Percentiles rank a stretch among this genome's conserved stretches.
Evolutionary conservation across 768 basidiomycete genomes (phyloP).

Genomic region (Pilatotrama ljubarskyi): DNA sequence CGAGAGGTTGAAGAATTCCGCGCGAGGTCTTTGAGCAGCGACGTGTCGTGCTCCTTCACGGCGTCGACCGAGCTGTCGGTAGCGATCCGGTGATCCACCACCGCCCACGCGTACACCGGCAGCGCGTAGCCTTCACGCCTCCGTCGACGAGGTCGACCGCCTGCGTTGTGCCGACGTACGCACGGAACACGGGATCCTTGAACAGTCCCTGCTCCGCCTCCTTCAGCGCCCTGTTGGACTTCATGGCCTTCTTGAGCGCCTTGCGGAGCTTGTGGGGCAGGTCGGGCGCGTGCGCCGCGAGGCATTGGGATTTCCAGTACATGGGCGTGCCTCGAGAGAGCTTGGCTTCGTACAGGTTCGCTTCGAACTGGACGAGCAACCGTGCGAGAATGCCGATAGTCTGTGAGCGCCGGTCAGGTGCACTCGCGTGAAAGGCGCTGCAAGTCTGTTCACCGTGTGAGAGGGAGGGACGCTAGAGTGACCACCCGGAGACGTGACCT

Average conservation of each 20-base stretch:
- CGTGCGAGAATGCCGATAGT: constrained; percentile 52
- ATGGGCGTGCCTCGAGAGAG: constrained; percentile 34
- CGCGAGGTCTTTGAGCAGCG: constrained; percentile 32
- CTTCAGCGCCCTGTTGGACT: constrained; percentile 34
- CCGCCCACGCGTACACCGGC: constrained; percentile 37
- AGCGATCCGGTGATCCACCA: constrained; percentile 29
- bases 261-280: constrained; percentile 34
- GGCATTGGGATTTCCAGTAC: constrained; percentile 42
- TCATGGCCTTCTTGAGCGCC: constrained; percentile 28
- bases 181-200: constrained; percentile 28
- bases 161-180: constrained; percentile 40
- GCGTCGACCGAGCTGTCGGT: constrained; percentile 35
- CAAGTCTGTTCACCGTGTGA: constrained; percentile 43
- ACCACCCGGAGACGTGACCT: constrained; percentile 50
- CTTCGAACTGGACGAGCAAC: constrained; percentile 48
- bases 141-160: constrained; percentile 46
- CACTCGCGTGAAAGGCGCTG: background rate
- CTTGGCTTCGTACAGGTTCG: constrained; percentile 39
- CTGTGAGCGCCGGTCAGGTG: constrained; percentile 22
- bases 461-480: constrained; percentile 54
- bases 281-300: constrained; percentile 42
- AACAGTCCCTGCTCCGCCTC: constrained; percentile 36
- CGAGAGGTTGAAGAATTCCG: constrained; percentile 42
- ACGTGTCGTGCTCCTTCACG: constrained; percentile 32
- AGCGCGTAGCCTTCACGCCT: constrained; percentile 45